Conservation (phyloP, 345 rosid species). For the Sapria himalayana region DNA sequence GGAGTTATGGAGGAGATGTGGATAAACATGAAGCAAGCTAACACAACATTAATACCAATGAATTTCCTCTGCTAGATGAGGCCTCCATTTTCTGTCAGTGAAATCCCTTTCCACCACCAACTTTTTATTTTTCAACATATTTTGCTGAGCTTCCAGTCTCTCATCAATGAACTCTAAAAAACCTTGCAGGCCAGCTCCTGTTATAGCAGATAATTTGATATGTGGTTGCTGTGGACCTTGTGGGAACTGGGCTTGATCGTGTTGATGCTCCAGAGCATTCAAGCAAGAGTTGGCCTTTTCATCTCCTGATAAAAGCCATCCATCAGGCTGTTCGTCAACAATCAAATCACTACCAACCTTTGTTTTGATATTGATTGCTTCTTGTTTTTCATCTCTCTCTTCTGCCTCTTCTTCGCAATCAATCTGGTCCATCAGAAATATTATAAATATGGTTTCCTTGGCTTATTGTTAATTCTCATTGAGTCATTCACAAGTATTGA, state of each 20-base stretch:
- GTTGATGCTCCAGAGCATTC: constrained; percentile 15
- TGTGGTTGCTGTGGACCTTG: constrained; percentile 21
- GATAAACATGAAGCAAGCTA: constrained; percentile 33
- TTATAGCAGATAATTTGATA: constrained; percentile 48
- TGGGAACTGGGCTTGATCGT: constrained; percentile 8
- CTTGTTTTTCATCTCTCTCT: constrained; percentile 15
- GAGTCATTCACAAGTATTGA: constrained; percentile 4
- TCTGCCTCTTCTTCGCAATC: constrained; percentile 39
- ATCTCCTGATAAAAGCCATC: constrained; percentile 27
- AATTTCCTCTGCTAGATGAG: constrained; percentile 27
- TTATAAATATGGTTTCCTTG: not conserved
- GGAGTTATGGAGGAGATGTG: constrained; percentile 41
- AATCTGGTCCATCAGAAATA: constrained; percentile 22
- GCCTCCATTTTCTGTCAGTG: constrained; percentile 51
- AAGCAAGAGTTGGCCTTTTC: constrained; percentile 14
- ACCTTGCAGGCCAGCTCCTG: constrained; percentile 59
- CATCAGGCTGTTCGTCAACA: constrained; percentile 18
- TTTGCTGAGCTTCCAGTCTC: constrained; percentile 23
- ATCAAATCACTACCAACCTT: constrained; percentile 10
- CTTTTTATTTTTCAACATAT: constrained; percentile 15
- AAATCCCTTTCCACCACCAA: constrained; percentile 20
- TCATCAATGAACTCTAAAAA: constrained; percentile 39
- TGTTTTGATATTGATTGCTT: constrained; percentile 5
- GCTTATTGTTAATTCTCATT: constrained; percentile 1
- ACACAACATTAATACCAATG: no score